Evolutionary conservation across 1,284 basidiomycete genomes (phyloP), one percentile per base, ranked within the genome.

Genomic region (Fomitopsis palustris): DNA sequence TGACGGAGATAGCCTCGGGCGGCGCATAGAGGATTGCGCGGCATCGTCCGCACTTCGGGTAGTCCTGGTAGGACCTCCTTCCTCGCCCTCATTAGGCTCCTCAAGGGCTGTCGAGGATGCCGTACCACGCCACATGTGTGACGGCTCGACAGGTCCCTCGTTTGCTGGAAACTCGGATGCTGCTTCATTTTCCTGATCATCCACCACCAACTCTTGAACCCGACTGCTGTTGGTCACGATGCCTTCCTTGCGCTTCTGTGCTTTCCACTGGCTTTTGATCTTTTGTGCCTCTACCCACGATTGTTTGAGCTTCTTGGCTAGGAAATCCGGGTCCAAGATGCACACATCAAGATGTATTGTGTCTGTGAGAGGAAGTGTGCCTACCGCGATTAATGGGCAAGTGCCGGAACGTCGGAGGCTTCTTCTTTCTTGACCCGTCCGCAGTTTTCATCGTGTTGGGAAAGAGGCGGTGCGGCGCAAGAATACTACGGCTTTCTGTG

Each of bases 231-330:
- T 55, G 7, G 69, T 64, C 54, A 66, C 58, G 23, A 79, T 65
- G 33, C 78, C 83, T 65, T 88, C 81, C 66, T 81, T 86, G 58
- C 79, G 82, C 70, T 89, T 91, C 71, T 90, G 81, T n/a, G 82
- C 81, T 62, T 80, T 87, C 89, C 91, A 92, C 76, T 87, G 82
- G 67, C 81, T 84, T 67, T 88, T 89, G 60, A 92, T 82, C 72
- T 92, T 92, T 61, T 81, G 80, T 60, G 81, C 85, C 60, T 86
- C 80, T 3, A 92, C 78, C 90, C 90, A 92, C 54, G 79, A 77
- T 69, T 83, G 81, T 73, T 91, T 92, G 61, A 92, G 77, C 66
- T 84, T 86, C 69, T 81, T 86, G 16, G 90, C 90, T 92, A 21
- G n/a, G 35, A 35, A 4, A 7, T 57, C 5, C 42, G 42, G 6